Conservation (phyloP, 2,329 filamentous ascomycete species). For the Cladosporium sp. region DNA sequence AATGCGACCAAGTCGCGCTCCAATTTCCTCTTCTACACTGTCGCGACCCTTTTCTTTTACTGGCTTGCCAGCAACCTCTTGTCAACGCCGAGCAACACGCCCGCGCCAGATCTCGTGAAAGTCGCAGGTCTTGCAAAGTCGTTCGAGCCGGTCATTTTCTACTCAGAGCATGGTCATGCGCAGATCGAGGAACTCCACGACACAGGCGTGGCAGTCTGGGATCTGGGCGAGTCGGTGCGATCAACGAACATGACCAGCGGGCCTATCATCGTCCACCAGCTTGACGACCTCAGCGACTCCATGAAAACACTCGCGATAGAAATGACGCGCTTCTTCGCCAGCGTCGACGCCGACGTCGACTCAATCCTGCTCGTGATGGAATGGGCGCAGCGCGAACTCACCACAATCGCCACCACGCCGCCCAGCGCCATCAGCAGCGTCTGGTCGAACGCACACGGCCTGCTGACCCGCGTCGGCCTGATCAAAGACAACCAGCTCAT, state of each 20-base stretch:
- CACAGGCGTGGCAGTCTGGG: constrained; percentile 91
- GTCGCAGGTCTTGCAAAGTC: constrained; percentile 85
- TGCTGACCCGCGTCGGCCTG: constrained; percentile 64
- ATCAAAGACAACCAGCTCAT: constrained; percentile 48
- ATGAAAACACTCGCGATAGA: constrained; percentile 82
- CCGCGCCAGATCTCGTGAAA: constrained; percentile 84
- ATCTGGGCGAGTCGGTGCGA: constrained; percentile 86
- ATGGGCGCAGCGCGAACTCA: constrained; percentile 85
- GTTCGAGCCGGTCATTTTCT: constrained; percentile 92
- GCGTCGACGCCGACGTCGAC: constrained; percentile 90
- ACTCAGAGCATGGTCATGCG: constrained; percentile 82
- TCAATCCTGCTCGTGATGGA: constrained; percentile 94
- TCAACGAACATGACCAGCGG: constrained; percentile 89
- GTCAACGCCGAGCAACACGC: constrained; percentile 64
- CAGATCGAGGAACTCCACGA: constrained; percentile 88
- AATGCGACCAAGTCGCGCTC: constrained; percentile 68
- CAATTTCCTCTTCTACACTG: constrained; percentile 62
- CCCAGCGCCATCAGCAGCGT: constrained; percentile 67
- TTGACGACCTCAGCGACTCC: constrained; percentile 82
- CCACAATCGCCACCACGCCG: constrained; percentile 63
- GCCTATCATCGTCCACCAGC: constrained; percentile 77
- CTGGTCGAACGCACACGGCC: constrained; percentile 79
- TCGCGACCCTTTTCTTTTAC: constrained; percentile 65
- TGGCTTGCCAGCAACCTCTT: constrained; percentile 66
- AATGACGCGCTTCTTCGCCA: constrained; percentile 87